Base-by-base conservation (phyloP, 371 early-diverging fungal genomes). In the Rhizopus arrhizus region DNA sequence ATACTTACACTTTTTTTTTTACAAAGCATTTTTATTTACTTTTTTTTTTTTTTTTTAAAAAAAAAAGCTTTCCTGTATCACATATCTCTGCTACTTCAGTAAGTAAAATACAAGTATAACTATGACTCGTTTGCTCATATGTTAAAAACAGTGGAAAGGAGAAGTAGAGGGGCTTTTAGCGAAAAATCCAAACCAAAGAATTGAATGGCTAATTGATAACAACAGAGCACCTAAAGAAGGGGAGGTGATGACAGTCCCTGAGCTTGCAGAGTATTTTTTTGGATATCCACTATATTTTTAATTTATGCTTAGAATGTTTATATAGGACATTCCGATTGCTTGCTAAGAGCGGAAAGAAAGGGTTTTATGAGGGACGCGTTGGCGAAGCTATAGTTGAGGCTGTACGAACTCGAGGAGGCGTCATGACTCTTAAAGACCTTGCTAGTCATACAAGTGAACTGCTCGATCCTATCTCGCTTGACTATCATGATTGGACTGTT, bases 331-430 rank as follows among this genome's bases (percentile, higher is more conserved):
- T 91, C 57, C 72, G 83, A 38, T 40, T 64, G 15, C 63, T 94
- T 15, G 91, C 86, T 1, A 59, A 69, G 31, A 55, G 89, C 1
- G 95, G 94, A 5, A 81, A 85, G 58, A 69, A 68, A 9, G 91
- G 86, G 2, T 95, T 95, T 69, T 95, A 96, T 64, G 64, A 74
- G 33, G 95, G 96, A n/a, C 73, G 77, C 12, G 81, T 94, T 12
- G 94, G 90, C 11, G 72, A 90, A 35, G 73, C 83, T 0, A 90
- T 97, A 40, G 82, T 95, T 2, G 62, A 85, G n/a, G 69, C 83
- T 7, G 64, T 92, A 12, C 65, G 70, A 15, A 61, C 68, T 4
- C 72, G 75, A 9, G 95, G 94, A n/a, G 89, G 95, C n/a, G 48
- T 84, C 9, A 69, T 95, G 82, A 83, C 83, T 5, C 72, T 84